Base-by-base conservation (phyloP, 768 basidiomycete genomes). In the Trametes maxima region DNA sequence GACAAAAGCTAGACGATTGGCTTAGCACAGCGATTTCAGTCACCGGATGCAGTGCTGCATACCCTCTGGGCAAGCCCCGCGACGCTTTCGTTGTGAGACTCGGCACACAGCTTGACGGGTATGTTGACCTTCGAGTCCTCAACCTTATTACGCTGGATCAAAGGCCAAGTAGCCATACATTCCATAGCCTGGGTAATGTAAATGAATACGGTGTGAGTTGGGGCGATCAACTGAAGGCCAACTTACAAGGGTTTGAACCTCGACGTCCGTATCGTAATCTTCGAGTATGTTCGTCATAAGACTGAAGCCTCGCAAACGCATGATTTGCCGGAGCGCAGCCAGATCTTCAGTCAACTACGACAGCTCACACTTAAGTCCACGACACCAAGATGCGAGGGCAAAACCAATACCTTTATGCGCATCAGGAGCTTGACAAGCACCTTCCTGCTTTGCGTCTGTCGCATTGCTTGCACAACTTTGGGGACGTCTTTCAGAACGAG, bases 271-370 rank as follows among this genome's bases (percentile, higher is more conserved):
- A 12, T 69, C 69, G 65, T 94, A 78, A 68, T 98, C 94, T 39
- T 90, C 85, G 33, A 98, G 76, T 40, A 98, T 81, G 69, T 90
- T 92, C 46, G 85, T 88, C 93, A 98, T 95, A 16, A 95, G 77
- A 74, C 89, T 91, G 72, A 95, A 92, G 2, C 95, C 95, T 70
- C 97, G 93, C 69, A 98, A 78, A 5, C 94, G 89, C 85, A 97
- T 89, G 49, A 98, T 80, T 71, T 94, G 87, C 33, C 92, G 81
- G 24, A 94, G 78, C 13, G 93, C 86, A 0, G 85, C 79, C 45
- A 85, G 81, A 62, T 96, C 93, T 40, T 89, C 86, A 2, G 96
- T 96, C 59, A 96, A 87, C 95, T 96, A 64, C 56, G 12, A 17
- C 3, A 45, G 25, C 11, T 11, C 40, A 28, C 24, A 35, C 16